Evolutionary conservation across 495 filamentous ascomycete genomes (phyloP), one percentile per base, ranked within the genome.

Genomic region (Diplogelasinospora grovesii): DNA sequence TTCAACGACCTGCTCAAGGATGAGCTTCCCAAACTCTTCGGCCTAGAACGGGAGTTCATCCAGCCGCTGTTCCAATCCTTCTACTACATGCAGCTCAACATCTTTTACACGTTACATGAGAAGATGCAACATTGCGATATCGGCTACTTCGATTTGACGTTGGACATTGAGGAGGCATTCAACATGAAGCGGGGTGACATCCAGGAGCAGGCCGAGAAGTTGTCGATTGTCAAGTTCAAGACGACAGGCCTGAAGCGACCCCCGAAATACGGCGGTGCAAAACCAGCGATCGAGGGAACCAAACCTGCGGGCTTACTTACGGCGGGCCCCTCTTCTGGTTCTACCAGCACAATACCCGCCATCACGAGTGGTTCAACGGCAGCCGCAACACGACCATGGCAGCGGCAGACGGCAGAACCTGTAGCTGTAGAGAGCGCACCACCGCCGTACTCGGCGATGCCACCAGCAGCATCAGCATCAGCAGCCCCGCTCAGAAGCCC

Each of bases 1-100:
- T 96, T 88, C 71, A 99, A 99, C 61, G 86, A 96, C 49, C 68
- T 99, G 16, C 75, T 99, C 27, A 97, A 97, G 65, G 83, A 89
- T 5, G 92, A 99, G 63, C 73, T 99, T 27, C 93, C 92, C 22
- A 87, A 89, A 60, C 73, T 99, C 4, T 99, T 99, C 65, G 52
- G 61, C 14, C 78, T 97, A n/a, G 93, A 97, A 61, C 75, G 86
- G 42, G 86, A 99, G 58, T 97, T 99, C 65, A 99, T 99, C 62
- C 82, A 83, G 42, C 92, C 92, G 10, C 74, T 99, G 6, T 99
- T 99, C 74, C 93, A 96, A 53, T 94, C 88, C 22, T 99, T 97
- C 70, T 99, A 99, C 66, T 99, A 99, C 71, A 97, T 99, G 93
- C 92, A 99, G 61, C 77, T 99, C 40, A 99, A 99, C 61, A 89